Base-by-base conservation (phyloP, 495 filamentous ascomycete species). In the Clavariopsis aquatica region DNA sequence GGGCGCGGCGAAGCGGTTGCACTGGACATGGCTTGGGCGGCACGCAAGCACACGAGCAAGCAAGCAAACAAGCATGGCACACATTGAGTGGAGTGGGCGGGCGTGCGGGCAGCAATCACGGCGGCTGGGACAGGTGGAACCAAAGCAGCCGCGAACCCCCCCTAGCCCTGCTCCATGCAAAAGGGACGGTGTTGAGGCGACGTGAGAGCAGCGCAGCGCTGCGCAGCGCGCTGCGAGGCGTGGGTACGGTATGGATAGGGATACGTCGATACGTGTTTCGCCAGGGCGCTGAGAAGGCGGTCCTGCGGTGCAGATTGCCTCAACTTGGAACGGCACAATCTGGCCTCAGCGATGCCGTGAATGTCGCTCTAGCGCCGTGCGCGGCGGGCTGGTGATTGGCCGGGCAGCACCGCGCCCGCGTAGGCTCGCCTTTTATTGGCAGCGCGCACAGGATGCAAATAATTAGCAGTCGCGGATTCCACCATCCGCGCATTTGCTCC, bases 261-360 rank as follows among this genome's bases (percentile, higher is more conserved):
- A 49, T 49, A 54, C 23, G 43, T 57, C 62, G 49, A 66, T 70
- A 60, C 68, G 68, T 71, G 68, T 71, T 71, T 71, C 64, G 64
- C 68, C 41, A 59, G 68, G 66, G 62, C 46, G 46, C 31, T 46
- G 59, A 29, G 46, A 65, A 64, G 62, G 62, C 63, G 66, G 67
- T 66, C 62, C 62, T 70, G 67, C 58, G 54, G 67, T 70, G 67
- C 67, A 70, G 67, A 66, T 65, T 70, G 67, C 67, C 62, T 70
- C 63, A 65, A 70, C 67, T 66, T 62, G 59, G 57, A 70, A 65
- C 66, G 20, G 24, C 52, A 60, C 55, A 69, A 69, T 65, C 56
- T 69, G 66, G 66, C 66, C 68, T 70, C 49, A 46, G 20, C 13
- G 26, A 36, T 2, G 57, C 45, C 36, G 29, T 31, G 19, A 55